Conservation (phyloP, 768 basidiomycete genomes). For the Piloderma croceum region DNA sequence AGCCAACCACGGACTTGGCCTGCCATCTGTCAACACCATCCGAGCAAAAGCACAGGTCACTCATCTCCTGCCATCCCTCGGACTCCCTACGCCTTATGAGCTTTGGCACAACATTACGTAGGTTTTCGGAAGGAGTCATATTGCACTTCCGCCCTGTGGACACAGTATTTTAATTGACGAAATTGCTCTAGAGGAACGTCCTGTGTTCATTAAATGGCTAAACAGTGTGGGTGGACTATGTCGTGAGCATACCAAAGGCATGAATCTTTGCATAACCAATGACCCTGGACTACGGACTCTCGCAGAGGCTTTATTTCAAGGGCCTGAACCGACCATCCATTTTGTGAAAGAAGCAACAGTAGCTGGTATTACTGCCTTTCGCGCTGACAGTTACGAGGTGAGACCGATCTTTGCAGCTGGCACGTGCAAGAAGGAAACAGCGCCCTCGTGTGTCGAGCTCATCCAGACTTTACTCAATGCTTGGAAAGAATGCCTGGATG, state of each 20-base stretch:
- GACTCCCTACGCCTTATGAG: not conserved
- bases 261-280: too few species aligned
- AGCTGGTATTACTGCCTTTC: slow-evolving; percentile 4
- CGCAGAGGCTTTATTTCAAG: too few species aligned
- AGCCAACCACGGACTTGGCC: slow-evolving; percentile 4
- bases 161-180: slow-evolving; percentile 12
- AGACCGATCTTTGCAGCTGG: slow-evolving; percentile 10
- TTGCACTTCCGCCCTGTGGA: slow-evolving; percentile 1
- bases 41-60: slow-evolving; percentile 2
- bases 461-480: not conserved
- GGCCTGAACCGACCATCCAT: slow-evolving; percentile 1
- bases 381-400: slow-evolving; percentile 2
- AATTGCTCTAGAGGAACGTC: slow-evolving; percentile 8
- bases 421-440: slow-evolving; percentile 10
- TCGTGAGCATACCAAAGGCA: slow-evolving; percentile 5
- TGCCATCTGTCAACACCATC: slow-evolving; percentile 12
- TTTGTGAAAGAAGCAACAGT: slow-evolving; percentile 12
- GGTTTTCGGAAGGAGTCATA: slow-evolving; percentile 3
- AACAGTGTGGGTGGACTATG: slow-evolving; percentile 11
- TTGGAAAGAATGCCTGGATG: not conserved
- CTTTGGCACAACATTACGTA: slow-evolving; percentile 10
- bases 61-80: slow-evolving; percentile 4
- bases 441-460: not conserved
- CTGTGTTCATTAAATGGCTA: slow-evolving; percentile 2
- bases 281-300: too few species aligned